Conservation (phyloP, 1,284 basidiomycete species). For the Tilletia indica region DNA sequence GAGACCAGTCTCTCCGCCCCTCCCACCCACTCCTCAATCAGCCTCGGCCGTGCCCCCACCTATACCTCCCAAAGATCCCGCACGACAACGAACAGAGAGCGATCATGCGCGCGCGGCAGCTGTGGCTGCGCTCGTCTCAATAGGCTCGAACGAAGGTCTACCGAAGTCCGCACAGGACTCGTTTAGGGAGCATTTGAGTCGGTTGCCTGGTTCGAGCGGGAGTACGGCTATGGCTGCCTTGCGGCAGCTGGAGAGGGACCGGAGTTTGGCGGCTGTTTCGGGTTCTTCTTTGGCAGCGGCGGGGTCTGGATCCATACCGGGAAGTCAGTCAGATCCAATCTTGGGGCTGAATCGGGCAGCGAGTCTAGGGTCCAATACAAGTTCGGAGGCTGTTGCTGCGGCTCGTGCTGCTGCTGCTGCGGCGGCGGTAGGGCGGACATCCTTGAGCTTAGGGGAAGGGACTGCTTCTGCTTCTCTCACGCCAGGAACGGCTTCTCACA, state of each 20-base stretch:
- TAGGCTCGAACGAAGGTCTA: neutral
- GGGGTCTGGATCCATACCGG: too few relatives aligned
- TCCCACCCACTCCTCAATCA: conserved; percentile 2
- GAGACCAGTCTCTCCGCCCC: neutral
- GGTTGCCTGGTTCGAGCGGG: neutral
- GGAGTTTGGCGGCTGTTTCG: conserved; percentile 1
- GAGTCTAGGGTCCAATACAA: too few relatives aligned
- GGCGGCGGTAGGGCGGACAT: neutral
- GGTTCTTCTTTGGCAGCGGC: neutral
- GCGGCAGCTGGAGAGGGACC: conserved; percentile 5
- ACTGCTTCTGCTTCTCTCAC: neutral
- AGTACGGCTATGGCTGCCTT: neutral
- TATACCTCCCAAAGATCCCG: conserved; percentile 30
- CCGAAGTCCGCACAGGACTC: conserved; percentile 19
- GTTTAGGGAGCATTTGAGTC: conserved; percentile 17
- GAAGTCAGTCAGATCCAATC: too few relatives aligned
- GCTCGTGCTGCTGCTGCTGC: too few relatives aligned
- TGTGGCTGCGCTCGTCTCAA: neutral
- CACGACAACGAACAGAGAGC: conserved; percentile 22
- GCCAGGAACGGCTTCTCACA: too few relatives aligned
- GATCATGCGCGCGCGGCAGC: conserved; percentile 10
- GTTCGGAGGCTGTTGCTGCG: too few relatives aligned
- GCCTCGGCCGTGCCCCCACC: conserved; percentile 23
- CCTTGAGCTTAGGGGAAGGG: neutral
- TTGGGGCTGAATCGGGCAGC: too few relatives aligned